Evolutionary conservation across 441 rosid species (phyloP).

Genomic region (Erodium moschatum): DNA sequence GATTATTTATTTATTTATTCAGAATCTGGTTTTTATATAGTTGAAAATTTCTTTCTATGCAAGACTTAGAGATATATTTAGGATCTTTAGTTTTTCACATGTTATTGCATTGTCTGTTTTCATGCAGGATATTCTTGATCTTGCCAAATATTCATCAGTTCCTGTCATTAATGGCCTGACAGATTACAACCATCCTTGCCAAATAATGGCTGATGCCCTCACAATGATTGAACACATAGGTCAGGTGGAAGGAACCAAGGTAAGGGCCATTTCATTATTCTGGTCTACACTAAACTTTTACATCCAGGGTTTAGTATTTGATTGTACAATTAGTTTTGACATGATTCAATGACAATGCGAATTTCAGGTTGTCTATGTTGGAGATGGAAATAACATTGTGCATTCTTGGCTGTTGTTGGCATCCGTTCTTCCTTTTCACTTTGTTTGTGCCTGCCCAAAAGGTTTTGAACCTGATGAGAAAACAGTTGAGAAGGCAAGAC

Average conservation of each 20-base stretch:
- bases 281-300: background rate
- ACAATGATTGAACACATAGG: slow-evolving; percentile 87
- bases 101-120: slow-evolving; percentile 13
- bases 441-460: slow-evolving; percentile 85
- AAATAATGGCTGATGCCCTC: slow-evolving; percentile 98
- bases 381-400: slow-evolving; percentile 94
- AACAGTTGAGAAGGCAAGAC: slow-evolving; percentile 63
- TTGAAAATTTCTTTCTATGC: slow-evolving; percentile 1
- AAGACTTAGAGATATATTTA: background rate
- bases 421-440: slow-evolving; percentile 82
- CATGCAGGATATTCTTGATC: slow-evolving; percentile 78
- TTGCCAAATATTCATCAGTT: slow-evolving; percentile 72
- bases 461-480: slow-evolving; percentile 84
- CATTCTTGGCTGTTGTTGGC: slow-evolving; percentile 94
- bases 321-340: background rate
- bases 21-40: background rate
- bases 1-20: background rate
- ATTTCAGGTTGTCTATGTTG: slow-evolving; percentile 84
- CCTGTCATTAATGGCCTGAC: slow-evolving; percentile 89
- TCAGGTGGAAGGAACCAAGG: slow-evolving; percentile 84
- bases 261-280: slow-evolving; percentile 23
- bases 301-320: slow-evolving; percentile 2
- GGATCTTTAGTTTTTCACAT: slow-evolving; percentile 6
- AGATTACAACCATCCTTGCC: slow-evolving; percentile 93
- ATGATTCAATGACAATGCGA: slow-evolving; percentile 2